phyloP scores from a whole-genome alignment of 441 rosid species.

The Syzygium syzygioides region DNA sequence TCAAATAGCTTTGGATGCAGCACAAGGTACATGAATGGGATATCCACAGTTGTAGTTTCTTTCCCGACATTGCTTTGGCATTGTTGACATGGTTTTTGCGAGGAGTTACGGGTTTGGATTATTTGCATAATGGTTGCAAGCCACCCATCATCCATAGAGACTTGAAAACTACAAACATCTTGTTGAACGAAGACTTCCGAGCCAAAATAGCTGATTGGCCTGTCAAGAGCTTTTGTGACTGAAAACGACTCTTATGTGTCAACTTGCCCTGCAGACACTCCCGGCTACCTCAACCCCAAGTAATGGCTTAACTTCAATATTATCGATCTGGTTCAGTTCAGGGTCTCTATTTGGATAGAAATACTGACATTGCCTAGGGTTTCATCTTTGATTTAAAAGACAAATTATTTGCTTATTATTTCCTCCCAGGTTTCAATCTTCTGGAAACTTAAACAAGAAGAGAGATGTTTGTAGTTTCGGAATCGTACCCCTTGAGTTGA shows the following conservation, averaged over 20 bases:
- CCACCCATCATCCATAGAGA: constrained; percentile 5
- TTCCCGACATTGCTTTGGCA: too few relatives aligned
- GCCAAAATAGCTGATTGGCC: constrained; percentile 6
- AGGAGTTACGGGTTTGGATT: background rate
- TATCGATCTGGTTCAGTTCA: too few relatives aligned
- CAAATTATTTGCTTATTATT: background rate
- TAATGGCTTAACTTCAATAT: background rate
- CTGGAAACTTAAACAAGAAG: background rate
- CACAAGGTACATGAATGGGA: too few relatives aligned
- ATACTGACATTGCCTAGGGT: background rate
- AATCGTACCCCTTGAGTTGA: background rate
- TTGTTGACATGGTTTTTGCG: too few relatives aligned
- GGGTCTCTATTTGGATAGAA: too few relatives aligned
- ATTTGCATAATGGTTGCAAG: constrained; percentile 3
- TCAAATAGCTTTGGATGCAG: background rate
- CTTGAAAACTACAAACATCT: background rate
- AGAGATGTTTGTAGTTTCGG: constrained; percentile 4
- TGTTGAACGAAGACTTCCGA: background rate
- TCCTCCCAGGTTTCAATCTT: background rate
- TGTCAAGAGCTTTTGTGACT: background rate
- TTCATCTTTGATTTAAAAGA: too few relatives aligned
- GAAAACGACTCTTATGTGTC: background rate
- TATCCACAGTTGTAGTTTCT: too few relatives aligned
- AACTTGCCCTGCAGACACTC: background rate
- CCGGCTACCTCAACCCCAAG: constrained; percentile 1